These are phyloP conservation scores for Prunus campanulata DNA, from an alignment of 306 rosid species.

Conservation along the genomic window DNA sequence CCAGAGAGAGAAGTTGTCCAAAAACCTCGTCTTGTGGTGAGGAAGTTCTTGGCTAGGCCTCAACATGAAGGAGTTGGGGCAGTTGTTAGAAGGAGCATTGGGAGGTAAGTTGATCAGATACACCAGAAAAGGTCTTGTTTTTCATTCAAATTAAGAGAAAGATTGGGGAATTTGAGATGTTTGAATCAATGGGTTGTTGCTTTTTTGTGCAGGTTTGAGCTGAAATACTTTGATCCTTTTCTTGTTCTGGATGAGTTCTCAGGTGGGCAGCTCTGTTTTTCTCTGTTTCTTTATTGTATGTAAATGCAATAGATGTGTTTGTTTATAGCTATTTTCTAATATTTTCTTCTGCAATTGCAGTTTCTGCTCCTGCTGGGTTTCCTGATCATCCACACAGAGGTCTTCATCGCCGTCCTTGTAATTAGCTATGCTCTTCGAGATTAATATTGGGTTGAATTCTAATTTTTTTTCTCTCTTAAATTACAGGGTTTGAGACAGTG, in stretches of 20 bases:
- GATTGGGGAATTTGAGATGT: conserved; percentile 8
- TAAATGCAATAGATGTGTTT: too few species aligned
- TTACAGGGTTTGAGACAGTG: conserved; percentile 92
- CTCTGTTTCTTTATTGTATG: conserved; percentile 13
- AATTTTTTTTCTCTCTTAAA: conserved; percentile 9
- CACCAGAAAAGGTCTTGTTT: background rate
- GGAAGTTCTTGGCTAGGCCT: conserved; percentile 86
- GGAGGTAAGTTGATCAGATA: conserved; percentile 45
- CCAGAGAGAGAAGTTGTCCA: conserved; percentile 37
- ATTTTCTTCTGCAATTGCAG: conserved; percentile 37
- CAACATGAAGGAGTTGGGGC: conserved; percentile 94
- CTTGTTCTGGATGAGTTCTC: conserved; percentile 94
- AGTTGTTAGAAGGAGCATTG: conserved; percentile 95
- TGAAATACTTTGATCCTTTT: conserved; percentile 90
- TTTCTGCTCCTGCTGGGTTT: conserved; percentile 93
- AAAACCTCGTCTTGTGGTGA: conserved; percentile 64
- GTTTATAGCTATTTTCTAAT: conserved; percentile 4
- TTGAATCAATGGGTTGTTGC: conserved; percentile 25
- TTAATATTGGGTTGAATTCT: conserved; percentile 22
- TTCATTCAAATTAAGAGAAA: background rate
- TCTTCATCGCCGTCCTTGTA: conserved; percentile 6
- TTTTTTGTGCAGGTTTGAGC: conserved; percentile 68
- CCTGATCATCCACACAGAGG: conserved; percentile 99
- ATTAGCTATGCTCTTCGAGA: background rate
- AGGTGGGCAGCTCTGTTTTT: conserved; percentile 47